Percentiles rank a stretch among this genome's conserved stretches.
phyloP scores from a whole-genome alignment of 2,329 filamentous ascomycete genomes.

The Colletotrichum sp. region DNA sequence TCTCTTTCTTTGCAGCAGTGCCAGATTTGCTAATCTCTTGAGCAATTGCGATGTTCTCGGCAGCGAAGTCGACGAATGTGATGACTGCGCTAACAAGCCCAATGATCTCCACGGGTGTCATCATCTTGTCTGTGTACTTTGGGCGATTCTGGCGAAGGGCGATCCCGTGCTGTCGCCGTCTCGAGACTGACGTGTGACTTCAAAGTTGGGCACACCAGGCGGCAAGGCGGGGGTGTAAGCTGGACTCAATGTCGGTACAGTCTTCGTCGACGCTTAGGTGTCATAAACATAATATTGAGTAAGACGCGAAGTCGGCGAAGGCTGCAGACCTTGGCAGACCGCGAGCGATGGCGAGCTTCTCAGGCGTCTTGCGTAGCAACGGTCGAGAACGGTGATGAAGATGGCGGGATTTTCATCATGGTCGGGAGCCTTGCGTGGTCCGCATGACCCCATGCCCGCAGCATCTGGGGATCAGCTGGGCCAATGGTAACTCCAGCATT shows the following conservation, averaged over 20 bases:
- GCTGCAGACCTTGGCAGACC: background rate
- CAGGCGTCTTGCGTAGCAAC: background rate
- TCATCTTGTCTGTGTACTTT: background rate
- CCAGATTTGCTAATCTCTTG: background rate
- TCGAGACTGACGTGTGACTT: fast-evolving
- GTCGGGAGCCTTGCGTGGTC: background rate
- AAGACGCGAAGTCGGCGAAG: background rate
- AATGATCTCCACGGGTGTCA: background rate
- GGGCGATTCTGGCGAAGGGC: background rate
- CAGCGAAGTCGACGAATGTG: slow-evolving; percentile 1
- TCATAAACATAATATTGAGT: background rate
- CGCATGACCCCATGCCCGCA: background rate
- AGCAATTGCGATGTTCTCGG: background rate
- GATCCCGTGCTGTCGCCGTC: background rate
- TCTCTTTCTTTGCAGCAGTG: background rate
- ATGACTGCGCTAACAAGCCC: slow-evolving; percentile 1
- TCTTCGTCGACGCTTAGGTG: background rate
- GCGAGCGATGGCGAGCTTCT: background rate
- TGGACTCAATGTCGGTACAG: background rate
- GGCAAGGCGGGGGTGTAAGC: background rate
- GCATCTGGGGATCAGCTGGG: background rate
- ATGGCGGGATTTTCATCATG: background rate
- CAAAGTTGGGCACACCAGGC: background rate
- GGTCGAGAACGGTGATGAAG: background rate
- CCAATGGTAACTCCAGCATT: background rate